These are phyloP conservation scores for Phaeosphaeria sp. DNA, from an alignment of 2,329 filamentous ascomycete genomes.

Conservation along the genomic window DNA sequence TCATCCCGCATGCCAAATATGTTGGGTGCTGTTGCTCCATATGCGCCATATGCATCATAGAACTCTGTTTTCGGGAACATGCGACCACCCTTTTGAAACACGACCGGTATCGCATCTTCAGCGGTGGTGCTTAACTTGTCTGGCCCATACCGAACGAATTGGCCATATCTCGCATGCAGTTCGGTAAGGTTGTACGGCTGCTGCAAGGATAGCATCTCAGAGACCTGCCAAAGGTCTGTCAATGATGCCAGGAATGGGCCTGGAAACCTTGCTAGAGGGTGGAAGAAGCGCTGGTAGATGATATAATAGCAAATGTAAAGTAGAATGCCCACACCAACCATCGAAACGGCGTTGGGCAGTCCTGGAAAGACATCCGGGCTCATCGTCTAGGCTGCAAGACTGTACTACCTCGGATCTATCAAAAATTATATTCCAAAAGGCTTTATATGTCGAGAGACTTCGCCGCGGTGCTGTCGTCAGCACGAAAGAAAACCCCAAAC, in stretches of 20 bases:
- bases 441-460: not conserved
- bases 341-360: not conserved
- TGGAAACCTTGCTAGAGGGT: not conserved
- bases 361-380: not conserved
- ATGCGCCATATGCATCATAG: not conserved
- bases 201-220: not conserved
- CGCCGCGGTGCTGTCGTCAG: not conserved
- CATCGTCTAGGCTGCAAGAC: not conserved
- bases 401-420: too few relatives aligned
- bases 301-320: not conserved
- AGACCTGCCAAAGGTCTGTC: constrained; percentile 1
- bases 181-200: not conserved
- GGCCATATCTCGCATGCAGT: not conserved
- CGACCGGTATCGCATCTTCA: not conserved
- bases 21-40: not conserved
- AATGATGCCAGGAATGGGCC: not conserved
- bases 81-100: not conserved
- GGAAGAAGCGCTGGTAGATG: not conserved
- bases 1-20: not conserved
- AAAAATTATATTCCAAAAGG: too few relatives aligned
- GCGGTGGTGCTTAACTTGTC: not conserved
- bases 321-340: not conserved
- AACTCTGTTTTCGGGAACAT: not conserved
- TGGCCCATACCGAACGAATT: not conserved
- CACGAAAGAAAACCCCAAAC: not conserved